Conservation (phyloP, 1,284 basidiomycete species). For the Puccinia hordei region DNA sequence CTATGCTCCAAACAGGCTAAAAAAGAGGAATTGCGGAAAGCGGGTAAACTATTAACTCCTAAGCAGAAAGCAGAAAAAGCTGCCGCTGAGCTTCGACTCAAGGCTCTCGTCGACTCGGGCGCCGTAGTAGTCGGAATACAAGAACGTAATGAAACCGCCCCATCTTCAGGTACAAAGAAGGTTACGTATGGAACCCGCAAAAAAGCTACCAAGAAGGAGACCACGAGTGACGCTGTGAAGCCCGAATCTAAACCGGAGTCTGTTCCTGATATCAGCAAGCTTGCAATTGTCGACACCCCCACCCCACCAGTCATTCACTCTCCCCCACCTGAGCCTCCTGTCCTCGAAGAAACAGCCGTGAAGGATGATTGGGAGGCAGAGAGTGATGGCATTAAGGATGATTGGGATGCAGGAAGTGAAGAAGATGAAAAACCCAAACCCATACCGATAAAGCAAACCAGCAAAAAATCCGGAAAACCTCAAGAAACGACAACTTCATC, state of each 20-base stretch:
- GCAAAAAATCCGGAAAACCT: conserved; percentile 51
- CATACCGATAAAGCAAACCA: conserved; percentile 30
- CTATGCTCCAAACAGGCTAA: conserved; percentile 67
- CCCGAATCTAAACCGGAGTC: conserved; percentile 38
- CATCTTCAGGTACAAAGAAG: conserved; percentile 66
- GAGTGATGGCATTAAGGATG: conserved; percentile 64
- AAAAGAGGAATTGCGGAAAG: conserved; percentile 80
- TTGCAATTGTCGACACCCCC: conserved; percentile 21
- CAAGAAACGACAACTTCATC: conserved; percentile 52
- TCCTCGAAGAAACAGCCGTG: conserved; percentile 62
- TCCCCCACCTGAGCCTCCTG: conserved; percentile 60
- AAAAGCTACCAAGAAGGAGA: conserved; percentile 62
- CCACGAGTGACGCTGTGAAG: conserved; percentile 53
- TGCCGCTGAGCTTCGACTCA: conserved; percentile 84
- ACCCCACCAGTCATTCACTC: conserved; percentile 4
- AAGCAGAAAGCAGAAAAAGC: conserved; percentile 95
- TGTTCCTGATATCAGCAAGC: conserved; percentile 50
- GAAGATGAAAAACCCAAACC: conserved; percentile 51
- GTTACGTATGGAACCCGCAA: conserved; percentile 81
- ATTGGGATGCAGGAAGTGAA: conserved; percentile 58
- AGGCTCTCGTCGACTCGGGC: conserved; percentile 85
- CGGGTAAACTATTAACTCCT: conserved; percentile 84
- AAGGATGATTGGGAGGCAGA: conserved; percentile 87
- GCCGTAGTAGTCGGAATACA: conserved; percentile 83
- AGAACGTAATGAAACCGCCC: conserved; percentile 63